Evolutionary conservation across 768 basidiomycete species (phyloP).

Genomic region (Xanthoconium purpureum): DNA sequence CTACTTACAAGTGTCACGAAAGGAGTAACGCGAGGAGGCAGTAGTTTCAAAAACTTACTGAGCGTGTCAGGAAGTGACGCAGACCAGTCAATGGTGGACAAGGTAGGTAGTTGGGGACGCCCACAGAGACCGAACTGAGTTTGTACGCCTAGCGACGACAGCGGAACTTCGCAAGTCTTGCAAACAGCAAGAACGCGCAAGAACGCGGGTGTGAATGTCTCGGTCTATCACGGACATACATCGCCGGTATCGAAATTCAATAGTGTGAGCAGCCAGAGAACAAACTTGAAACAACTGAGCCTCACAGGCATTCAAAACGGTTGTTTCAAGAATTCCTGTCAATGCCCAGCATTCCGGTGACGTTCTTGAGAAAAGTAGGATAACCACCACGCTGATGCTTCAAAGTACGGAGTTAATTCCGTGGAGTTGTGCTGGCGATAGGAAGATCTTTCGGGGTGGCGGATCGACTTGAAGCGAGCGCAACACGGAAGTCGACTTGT

Average conservation of each 20-base stretch:
- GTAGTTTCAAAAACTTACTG: too few species aligned
- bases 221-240: not conserved
- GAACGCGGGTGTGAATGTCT: not conserved
- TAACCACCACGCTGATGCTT: not conserved
- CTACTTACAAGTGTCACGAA: too few species aligned
- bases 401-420: not conserved
- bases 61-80: too few species aligned
- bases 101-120: not conserved
- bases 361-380: not conserved
- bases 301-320: not conserved
- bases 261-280: not conserved
- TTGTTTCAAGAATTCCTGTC: not conserved
- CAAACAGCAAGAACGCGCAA: not conserved
- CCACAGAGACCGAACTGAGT: not conserved
- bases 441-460: too few species aligned
- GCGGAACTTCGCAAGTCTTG: too few species aligned
- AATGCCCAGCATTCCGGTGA: not conserved
- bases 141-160: too few species aligned
- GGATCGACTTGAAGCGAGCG: too few species aligned
- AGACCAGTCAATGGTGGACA: too few species aligned
- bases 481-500: too few species aligned
- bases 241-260: not conserved
- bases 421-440: too few species aligned
- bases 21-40: too few species aligned
- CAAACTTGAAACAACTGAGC: not conserved